phyloP scores from a whole-genome alignment of 108 stramenopile genomes.

The Cyclotella atomus region DNA sequence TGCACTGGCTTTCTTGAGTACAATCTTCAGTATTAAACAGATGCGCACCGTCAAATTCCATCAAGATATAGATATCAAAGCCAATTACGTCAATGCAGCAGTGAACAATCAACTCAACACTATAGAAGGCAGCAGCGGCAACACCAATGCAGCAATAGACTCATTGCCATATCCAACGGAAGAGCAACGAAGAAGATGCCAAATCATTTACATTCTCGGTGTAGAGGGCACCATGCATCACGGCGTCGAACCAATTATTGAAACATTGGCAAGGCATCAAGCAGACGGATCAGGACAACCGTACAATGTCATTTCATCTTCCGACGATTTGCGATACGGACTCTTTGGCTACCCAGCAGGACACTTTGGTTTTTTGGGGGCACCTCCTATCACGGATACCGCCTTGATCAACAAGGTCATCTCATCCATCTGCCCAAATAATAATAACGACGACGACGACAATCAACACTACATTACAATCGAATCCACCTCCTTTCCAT shows the following conservation, averaged over 20 bases:
- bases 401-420: neutral
- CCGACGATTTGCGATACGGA: neutral
- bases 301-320: neutral
- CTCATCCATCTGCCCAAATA: neutral
- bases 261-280: neutral
- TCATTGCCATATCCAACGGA: neutral
- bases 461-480: constrained; percentile 3
- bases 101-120: too few relatives aligned
- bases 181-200: neutral
- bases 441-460: too few relatives aligned
- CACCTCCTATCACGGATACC: constrained; percentile 2
- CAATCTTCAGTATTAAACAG: too few relatives aligned
- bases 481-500: constrained; percentile 16
- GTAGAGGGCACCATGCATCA: constrained; percentile 16
- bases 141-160: neutral
- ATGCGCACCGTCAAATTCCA: too few relatives aligned
- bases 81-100: too few relatives aligned
- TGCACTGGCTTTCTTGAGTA: too few relatives aligned
- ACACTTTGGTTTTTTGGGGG: neutral
- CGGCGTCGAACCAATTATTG: neutral
- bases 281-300: neutral
- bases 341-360: neutral
- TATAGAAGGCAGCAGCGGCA: too few relatives aligned
- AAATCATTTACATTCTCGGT: constrained; percentile 4
- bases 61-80: too few relatives aligned